A percentile compares a stretch with the other conserved stretches of the same genome.
Conservation (phyloP, 2,329 filamentous ascomycete species). For the Coniochaeta sp. region DNA sequence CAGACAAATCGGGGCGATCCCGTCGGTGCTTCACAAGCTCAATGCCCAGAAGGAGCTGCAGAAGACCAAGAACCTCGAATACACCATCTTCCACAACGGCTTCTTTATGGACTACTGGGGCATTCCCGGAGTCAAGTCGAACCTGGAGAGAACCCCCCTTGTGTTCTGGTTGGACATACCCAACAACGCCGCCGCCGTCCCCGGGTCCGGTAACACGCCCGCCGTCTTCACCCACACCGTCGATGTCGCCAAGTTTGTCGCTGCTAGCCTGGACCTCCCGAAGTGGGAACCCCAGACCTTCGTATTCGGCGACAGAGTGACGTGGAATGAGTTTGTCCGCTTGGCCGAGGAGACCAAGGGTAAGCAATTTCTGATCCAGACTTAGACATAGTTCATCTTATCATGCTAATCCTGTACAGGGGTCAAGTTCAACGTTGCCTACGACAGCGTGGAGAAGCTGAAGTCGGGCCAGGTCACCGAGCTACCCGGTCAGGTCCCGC, state of each 20-base stretch:
- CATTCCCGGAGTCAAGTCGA: not conserved
- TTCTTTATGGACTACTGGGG: not conserved
- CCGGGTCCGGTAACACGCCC: slow-evolving; percentile 28
- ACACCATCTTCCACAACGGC: not conserved
- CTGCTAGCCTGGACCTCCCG: slow-evolving; percentile 24
- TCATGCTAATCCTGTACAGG: not conserved
- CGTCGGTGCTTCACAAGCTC: too few species aligned
- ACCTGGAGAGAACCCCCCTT: not conserved
- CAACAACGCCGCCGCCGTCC: slow-evolving; percentile 19
- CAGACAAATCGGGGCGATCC: too few species aligned
- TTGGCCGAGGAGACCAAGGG: slow-evolving; percentile 27
- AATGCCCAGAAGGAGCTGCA: too few species aligned
- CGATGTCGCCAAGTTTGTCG: slow-evolving; percentile 34
- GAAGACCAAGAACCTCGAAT: not conserved
- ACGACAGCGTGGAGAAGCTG: slow-evolving; percentile 23
- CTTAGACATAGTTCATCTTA: too few species aligned
- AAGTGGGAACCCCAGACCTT: slow-evolving; percentile 28
- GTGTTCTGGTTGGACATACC: not conserved
- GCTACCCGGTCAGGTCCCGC: slow-evolving; percentile 7
- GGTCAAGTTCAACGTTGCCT: slow-evolving; percentile 22
- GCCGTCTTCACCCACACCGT: slow-evolving; percentile 34
- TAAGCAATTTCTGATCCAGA: slow-evolving; percentile 4
- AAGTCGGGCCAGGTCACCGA: slow-evolving; percentile 20
- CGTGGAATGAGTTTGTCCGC: slow-evolving; percentile 26
- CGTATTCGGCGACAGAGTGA: slow-evolving; percentile 25